A percentile compares a stretch with the other conserved stretches of the same genome.
Evolutionary conservation across 495 filamentous ascomycete species (phyloP).

Genomic region (Friedmanniomyces simplex): DNA sequence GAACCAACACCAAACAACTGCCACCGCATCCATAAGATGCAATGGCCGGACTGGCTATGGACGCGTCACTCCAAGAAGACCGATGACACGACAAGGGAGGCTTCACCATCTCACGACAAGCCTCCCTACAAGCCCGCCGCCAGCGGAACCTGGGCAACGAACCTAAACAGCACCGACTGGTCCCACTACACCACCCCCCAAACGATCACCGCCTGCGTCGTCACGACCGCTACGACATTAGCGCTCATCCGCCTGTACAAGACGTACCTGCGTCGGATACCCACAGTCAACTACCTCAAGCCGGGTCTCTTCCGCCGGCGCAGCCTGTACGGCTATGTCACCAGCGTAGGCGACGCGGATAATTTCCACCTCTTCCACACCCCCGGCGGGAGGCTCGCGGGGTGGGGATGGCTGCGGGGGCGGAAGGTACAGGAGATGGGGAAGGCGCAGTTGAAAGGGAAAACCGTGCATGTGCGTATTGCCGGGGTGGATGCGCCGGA

Average conservation of each 20-base stretch:
- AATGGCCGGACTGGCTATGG: constrained; percentile 9
- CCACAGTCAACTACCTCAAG: constrained; percentile 58
- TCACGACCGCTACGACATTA: constrained; percentile 60
- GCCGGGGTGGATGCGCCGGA: constrained; percentile 93
- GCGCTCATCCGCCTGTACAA: constrained; percentile 52
- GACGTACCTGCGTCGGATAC: constrained; percentile 71
- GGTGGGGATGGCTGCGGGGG: constrained; percentile 83
- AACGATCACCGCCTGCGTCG: constrained; percentile 53
- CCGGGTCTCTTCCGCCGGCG: constrained; percentile 57
- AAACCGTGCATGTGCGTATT: constrained; percentile 69
- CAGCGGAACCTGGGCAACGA: constrained; percentile 37
- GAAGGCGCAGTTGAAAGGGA: constrained; percentile 12
- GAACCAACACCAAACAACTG: background rate
- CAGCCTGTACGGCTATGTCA: constrained; percentile 72
- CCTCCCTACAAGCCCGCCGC: background rate
- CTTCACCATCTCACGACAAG: background rate
- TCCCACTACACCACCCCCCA: constrained; percentile 50
- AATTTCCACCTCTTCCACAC: constrained; percentile 91
- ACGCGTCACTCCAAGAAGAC: background rate
- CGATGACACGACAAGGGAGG: background rate
- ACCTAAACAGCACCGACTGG: constrained; percentile 51
- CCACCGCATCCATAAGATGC: background rate
- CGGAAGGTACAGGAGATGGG: constrained; percentile 46
- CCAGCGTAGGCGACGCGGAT: constrained; percentile 91
- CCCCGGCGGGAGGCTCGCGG: constrained; percentile 71